These are phyloP conservation scores for Cadophora gregata DNA, from an alignment of 2,329 filamentous ascomycete species.

Conservation along the genomic window DNA sequence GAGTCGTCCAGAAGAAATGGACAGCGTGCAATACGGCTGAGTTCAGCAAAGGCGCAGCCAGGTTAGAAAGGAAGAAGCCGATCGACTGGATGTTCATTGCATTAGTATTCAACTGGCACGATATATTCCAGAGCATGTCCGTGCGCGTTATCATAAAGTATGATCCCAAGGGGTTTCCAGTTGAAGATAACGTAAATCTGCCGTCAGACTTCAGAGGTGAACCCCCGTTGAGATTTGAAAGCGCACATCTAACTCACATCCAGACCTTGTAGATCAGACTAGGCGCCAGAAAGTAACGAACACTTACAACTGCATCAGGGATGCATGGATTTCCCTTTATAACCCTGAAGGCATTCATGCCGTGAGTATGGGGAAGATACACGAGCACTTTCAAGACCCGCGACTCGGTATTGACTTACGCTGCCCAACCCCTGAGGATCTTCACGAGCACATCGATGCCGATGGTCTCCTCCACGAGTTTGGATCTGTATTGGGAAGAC, in stretches of 20 bases:
- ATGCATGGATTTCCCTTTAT: slow-evolving; percentile 17
- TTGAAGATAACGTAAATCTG: slow-evolving; percentile 13
- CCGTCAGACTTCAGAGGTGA: slow-evolving; percentile 16
- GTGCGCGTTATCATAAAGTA: slow-evolving; percentile 16
- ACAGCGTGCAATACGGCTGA: slow-evolving; percentile 4
- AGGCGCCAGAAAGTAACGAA: slow-evolving; percentile 7
- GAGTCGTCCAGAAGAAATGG: slow-evolving; percentile 4
- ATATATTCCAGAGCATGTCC: slow-evolving; percentile 15
- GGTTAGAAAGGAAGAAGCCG: neutral
- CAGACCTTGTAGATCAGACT: slow-evolving; percentile 4
- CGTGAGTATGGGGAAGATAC: slow-evolving; percentile 10
- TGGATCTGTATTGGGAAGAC: neutral
- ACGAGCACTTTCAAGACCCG: slow-evolving; percentile 12
- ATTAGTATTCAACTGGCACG: slow-evolving; percentile 18
- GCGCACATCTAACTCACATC: neutral
- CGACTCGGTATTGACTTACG: slow-evolving; percentile 15
- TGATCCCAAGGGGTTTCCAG: neutral
- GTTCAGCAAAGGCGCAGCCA: neutral
- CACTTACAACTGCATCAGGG: slow-evolving; percentile 14
- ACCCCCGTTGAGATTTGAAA: neutral
- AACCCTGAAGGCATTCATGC: neutral
- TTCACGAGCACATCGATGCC: slow-evolving; percentile 9
- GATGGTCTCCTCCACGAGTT: slow-evolving; percentile 15
- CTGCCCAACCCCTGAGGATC: neutral
- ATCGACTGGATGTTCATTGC: slow-evolving; percentile 23